These are phyloP conservation scores for Metarhizium anisopliae DNA, from an alignment of 2,329 filamentous ascomycete species.

Conservation along the genomic window DNA sequence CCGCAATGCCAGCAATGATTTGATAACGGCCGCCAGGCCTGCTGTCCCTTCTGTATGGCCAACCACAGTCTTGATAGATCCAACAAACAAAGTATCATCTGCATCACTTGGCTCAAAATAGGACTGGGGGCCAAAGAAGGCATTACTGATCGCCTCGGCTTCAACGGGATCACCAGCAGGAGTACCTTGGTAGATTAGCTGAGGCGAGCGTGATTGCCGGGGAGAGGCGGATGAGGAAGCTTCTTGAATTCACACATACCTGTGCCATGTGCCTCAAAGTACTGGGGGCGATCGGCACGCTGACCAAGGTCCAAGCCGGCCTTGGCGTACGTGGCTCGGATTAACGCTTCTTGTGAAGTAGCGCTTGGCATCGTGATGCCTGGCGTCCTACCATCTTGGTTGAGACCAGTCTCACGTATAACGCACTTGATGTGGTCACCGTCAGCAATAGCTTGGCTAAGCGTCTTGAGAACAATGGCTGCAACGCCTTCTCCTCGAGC, in stretches of 20 bases:
- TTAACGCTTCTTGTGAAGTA: constrained; percentile 14
- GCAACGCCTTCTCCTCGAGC: constrained; percentile 30
- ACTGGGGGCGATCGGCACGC: constrained; percentile 14
- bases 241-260: constrained; percentile 20
- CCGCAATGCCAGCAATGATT: constrained; percentile 10
- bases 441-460: constrained; percentile 32
- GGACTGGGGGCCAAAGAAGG: constrained; percentile 23
- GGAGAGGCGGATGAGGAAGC: neutral
- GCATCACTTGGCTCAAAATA: neutral
- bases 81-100: constrained; percentile 12
- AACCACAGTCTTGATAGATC: constrained; percentile 19
- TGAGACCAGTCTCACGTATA: constrained; percentile 25
- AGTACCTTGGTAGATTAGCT: neutral
- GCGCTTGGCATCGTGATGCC: constrained; percentile 25
- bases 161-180: constrained; percentile 16
- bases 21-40: constrained; percentile 16
- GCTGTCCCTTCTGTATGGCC: constrained; percentile 18
- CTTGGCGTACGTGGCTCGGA: constrained; percentile 16
- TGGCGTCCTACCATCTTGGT: constrained; percentile 31
- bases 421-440: constrained; percentile 28
- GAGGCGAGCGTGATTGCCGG: neutral
- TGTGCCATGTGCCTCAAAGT: constrained; percentile 29
- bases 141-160: constrained; percentile 25
- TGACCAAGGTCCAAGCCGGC: constrained; percentile 18
- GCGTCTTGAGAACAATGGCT: constrained; percentile 33